These are phyloP conservation scores for Termitomyces sp. DNA, from an alignment of 768 basidiomycete genomes.

Conservation along the genomic window DNA sequence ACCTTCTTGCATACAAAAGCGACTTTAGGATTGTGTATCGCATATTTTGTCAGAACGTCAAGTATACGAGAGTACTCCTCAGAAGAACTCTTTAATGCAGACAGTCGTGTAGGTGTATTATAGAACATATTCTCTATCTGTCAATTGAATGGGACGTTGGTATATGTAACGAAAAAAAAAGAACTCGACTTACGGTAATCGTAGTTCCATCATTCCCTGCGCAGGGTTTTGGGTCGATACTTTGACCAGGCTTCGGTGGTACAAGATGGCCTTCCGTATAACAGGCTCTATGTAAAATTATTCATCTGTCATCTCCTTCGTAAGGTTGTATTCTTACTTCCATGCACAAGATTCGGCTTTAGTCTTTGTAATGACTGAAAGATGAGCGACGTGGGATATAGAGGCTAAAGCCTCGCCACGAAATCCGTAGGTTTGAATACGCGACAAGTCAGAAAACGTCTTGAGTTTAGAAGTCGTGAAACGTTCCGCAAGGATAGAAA, in stretches of 20 bases:
- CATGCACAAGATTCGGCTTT: slow-evolving; percentile 79
- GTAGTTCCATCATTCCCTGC: slow-evolving; percentile 95
- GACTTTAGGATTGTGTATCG: slow-evolving; percentile 86
- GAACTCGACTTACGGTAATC: slow-evolving; percentile 53
- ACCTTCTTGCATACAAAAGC: slow-evolving; percentile 94
- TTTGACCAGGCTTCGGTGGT: slow-evolving; percentile 64
- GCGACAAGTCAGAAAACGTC: slow-evolving; percentile 78
- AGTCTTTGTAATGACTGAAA: slow-evolving; percentile 89
- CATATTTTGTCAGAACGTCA: slow-evolving; percentile 89
- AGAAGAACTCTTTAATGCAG: slow-evolving; percentile 75
- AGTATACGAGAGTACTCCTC: slow-evolving; percentile 92
- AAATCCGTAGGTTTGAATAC: slow-evolving; percentile 91
- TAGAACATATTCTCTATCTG: slow-evolving; percentile 96
- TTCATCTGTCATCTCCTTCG: not conserved
- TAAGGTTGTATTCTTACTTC: slow-evolving; percentile 60
- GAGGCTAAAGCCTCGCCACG: slow-evolving; percentile 95
- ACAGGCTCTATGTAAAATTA: slow-evolving; percentile 48
- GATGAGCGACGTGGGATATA: slow-evolving; percentile 88
- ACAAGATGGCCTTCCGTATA: slow-evolving; percentile 77
- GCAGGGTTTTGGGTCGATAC: slow-evolving; percentile 76
- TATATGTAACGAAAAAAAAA: not conserved
- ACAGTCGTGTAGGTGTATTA: slow-evolving; percentile 83
- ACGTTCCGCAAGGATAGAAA: slow-evolving; percentile 87
- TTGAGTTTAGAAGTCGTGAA: slow-evolving; percentile 94
- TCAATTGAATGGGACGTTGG: not conserved